These are phyloP conservation scores for Mycena sp. DNA, from an alignment of 1,284 basidiomycete species.

Conservation along the genomic window DNA sequence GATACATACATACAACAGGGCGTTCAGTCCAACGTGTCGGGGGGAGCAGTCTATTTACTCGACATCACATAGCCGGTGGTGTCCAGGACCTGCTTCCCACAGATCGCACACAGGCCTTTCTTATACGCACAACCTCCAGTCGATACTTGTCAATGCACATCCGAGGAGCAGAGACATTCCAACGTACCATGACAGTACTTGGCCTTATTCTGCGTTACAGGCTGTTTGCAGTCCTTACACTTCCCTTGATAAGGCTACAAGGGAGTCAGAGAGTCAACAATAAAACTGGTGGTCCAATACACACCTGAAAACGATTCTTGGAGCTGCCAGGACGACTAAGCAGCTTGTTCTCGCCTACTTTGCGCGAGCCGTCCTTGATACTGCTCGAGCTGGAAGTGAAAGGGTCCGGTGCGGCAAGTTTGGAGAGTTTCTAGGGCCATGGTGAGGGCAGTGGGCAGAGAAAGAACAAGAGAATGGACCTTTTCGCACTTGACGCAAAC, in stretches of 20 bases:
- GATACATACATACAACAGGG: conserved; percentile 31
- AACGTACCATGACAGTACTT: conserved; percentile 84
- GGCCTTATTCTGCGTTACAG: conserved; percentile 82
- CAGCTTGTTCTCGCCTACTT: conserved; percentile 86
- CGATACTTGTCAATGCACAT: neutral
- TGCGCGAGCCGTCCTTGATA: conserved; percentile 82
- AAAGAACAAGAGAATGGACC: conserved; percentile 50
- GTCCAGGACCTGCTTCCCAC: conserved; percentile 84
- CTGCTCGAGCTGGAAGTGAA: conserved; percentile 74
- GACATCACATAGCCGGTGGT: conserved; percentile 86
- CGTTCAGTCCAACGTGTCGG: neutral
- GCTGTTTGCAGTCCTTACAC: conserved; percentile 85
- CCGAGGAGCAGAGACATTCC: neutral
- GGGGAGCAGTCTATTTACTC: conserved; percentile 64
- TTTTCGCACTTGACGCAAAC: conserved; percentile 66
- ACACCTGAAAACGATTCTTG: conserved; percentile 77
- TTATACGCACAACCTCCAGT: conserved; percentile 82
- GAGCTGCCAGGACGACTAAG: conserved; percentile 70
- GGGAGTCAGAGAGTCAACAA: conserved; percentile 32
- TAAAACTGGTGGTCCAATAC: conserved; percentile 36
- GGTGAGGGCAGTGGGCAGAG: conserved; percentile 22
- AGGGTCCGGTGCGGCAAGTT: conserved; percentile 83
- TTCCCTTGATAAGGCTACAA: conserved; percentile 80
- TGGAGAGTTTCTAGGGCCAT: conserved; percentile 76
- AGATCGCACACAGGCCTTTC: conserved; percentile 85